A percentile compares a stretch with the other conserved stretches of the same genome.
These are phyloP conservation scores for Scenedesmus sp. DNA, from an alignment of 163 green algal species.

Conservation along the genomic window DNA sequence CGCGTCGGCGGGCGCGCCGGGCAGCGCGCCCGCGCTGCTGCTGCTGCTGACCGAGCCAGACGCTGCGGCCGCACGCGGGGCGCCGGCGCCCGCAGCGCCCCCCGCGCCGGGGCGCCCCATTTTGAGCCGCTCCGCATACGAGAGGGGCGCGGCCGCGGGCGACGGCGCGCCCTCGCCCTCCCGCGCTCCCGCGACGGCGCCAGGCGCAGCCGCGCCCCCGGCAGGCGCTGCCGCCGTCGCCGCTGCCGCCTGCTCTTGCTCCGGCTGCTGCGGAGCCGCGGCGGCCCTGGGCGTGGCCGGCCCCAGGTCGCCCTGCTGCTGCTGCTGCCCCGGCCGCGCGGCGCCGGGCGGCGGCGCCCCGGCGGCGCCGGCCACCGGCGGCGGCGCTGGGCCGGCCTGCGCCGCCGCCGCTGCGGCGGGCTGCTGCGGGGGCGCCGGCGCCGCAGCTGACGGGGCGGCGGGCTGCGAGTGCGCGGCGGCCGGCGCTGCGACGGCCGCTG, in stretches of 20 bases:
- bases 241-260: constrained; percentile 22
- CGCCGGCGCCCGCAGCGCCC: background rate
- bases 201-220: background rate
- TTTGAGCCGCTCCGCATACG: constrained; percentile 43
- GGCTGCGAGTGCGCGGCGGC: constrained; percentile 11
- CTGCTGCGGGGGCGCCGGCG: background rate
- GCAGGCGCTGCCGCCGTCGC: constrained; percentile 10
- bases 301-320: constrained; percentile 18
- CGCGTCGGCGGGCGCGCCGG: background rate
- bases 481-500: background rate
- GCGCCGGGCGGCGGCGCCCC: background rate
- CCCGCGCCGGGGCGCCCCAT: constrained; percentile 9
- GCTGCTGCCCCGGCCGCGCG: constrained; percentile 14
- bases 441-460: constrained; percentile 3
- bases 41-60: background rate
- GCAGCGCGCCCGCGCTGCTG: background rate
- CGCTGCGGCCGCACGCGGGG: background rate
- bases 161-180: too few species aligned
- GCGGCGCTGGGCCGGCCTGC: background rate
- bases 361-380: constrained; percentile 12
- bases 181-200: background rate
- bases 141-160: constrained; percentile 30
- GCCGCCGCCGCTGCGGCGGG: constrained; percentile 17
- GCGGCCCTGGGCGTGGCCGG: constrained; percentile 16
- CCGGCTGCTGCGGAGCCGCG: constrained; percentile 13